Conservation (phyloP, 2,329 filamentous ascomycete genomes). For the Ambrosiella xylebori region DNA sequence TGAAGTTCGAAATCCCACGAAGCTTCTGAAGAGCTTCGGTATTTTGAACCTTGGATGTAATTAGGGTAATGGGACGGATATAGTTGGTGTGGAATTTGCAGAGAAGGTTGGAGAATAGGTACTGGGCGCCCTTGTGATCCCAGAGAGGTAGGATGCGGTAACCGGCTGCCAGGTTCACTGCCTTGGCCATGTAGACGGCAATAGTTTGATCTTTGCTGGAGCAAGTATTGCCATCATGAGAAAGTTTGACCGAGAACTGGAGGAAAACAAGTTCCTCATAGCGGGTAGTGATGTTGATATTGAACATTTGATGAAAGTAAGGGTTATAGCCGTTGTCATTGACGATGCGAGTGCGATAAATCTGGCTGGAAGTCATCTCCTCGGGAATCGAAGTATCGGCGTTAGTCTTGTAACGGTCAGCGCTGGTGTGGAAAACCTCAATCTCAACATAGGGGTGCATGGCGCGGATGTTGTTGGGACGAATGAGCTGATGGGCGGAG, state of each 20-base stretch:
- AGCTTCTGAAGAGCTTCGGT: slow-evolving; percentile 24
- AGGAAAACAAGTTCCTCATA: slow-evolving; percentile 88
- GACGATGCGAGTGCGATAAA: slow-evolving; percentile 63
- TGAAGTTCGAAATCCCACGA: slow-evolving; percentile 30
- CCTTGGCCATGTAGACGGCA: slow-evolving; percentile 83
- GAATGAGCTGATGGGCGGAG: slow-evolving; percentile 86
- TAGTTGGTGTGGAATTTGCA: slow-evolving; percentile 60
- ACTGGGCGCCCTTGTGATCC: slow-evolving; percentile 78
- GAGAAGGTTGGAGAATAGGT: slow-evolving; percentile 86
- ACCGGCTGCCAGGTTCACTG: slow-evolving; percentile 74
- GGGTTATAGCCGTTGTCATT: slow-evolving; percentile 89
- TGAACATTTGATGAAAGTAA: slow-evolving; percentile 62
- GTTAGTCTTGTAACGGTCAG: slow-evolving; percentile 76
- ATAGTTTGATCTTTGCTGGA: slow-evolving; percentile 45
- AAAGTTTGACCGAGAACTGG: slow-evolving; percentile 80
- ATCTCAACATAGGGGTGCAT: slow-evolving; percentile 92
- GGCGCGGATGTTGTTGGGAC: slow-evolving; percentile 52
- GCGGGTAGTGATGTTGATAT: slow-evolving; percentile 76
- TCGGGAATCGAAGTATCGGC: slow-evolving; percentile 39
- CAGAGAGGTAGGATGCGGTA: slow-evolving; percentile 84
- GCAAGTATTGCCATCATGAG: slow-evolving; percentile 54
- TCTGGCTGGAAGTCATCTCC: slow-evolving; percentile 43
- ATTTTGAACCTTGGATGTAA: slow-evolving; percentile 15
- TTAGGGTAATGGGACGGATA: slow-evolving; percentile 38
- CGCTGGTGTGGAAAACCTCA: slow-evolving; percentile 85